Evolutionary conservation across 2,329 filamentous ascomycete genomes (phyloP).

Genomic region (Curvularia verruculosa): DNA sequence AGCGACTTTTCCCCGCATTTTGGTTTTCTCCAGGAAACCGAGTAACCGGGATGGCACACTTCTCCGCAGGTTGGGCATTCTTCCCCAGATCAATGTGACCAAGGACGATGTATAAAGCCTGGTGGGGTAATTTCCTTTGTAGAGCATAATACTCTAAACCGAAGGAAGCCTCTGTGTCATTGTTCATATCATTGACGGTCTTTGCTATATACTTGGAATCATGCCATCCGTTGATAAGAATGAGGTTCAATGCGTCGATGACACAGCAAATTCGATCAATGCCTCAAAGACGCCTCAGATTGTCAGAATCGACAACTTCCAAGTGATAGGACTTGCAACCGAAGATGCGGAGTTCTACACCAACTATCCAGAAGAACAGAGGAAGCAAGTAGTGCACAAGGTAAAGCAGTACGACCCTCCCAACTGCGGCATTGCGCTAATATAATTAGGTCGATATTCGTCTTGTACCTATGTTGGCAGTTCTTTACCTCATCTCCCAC

Average conservation of each 20-base stretch:
- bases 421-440: not conserved
- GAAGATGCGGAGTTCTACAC: conserved; percentile 33
- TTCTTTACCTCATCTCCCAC: conserved; percentile 52
- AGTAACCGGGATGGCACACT: conserved; percentile 1
- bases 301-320: conserved; percentile 35
- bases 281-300: conserved; percentile 28
- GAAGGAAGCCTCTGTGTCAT: not conserved
- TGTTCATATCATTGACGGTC: not conserved
- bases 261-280: conserved; percentile 27
- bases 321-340: conserved; percentile 31
- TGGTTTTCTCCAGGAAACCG: conserved; percentile 12
- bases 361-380: conserved; percentile 49
- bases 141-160: not conserved
- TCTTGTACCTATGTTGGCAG: conserved; percentile 48
- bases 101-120: conserved; percentile 7
- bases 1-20: conserved; percentile 6
- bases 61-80: conserved; percentile 2
- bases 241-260: conserved; percentile 32
- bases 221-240: conserved; percentile 30
- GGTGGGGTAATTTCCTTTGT: not conserved
- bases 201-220: not conserved
- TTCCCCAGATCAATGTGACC: not conserved
- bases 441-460: conserved; percentile 28
- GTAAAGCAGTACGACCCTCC: not conserved
- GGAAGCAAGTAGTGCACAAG: conserved; percentile 52